phyloP scores from a whole-genome alignment of 1,139 yeast genomes.

The Candida sanyaensis region DNA sequence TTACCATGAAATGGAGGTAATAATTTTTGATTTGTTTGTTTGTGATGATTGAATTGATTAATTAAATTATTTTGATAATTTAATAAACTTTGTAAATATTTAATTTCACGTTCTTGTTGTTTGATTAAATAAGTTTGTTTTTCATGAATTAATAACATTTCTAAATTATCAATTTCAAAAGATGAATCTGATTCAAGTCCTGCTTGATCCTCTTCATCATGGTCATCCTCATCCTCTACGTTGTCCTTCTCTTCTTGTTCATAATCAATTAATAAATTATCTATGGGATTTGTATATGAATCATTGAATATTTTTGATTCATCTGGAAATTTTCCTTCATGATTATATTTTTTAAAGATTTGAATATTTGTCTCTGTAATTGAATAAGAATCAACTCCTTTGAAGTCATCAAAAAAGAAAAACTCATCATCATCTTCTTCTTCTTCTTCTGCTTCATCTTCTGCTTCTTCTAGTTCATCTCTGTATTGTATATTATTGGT shows the following conservation, averaged over 20 bases:
- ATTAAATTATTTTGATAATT: slow-evolving; percentile 5
- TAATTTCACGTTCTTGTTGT: slow-evolving; percentile 32
- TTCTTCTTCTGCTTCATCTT: not conserved
- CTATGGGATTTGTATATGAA: not conserved
- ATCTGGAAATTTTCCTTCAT: not conserved
- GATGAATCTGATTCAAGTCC: slow-evolving; percentile 3
- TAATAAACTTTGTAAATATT: slow-evolving; percentile 25
- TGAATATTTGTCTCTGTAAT: slow-evolving; percentile 24
- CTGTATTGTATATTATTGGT: not conserved
- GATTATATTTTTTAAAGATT: slow-evolving; percentile 11
- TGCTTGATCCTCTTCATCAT: slow-evolving; percentile 7
- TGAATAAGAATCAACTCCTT: not conserved
- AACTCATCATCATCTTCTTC: slow-evolving; percentile 1
- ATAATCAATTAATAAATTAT: slow-evolving; percentile 2
- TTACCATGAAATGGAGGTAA: slow-evolving; percentile 9
- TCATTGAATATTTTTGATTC: not conserved
- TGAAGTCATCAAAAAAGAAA: slow-evolving; percentile 6
- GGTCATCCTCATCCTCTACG: not conserved
- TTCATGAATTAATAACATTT: slow-evolving; percentile 27
- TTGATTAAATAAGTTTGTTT: slow-evolving; percentile 25
- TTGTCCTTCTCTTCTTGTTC: not conserved
- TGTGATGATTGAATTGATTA: slow-evolving; percentile 1
- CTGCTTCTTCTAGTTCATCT: not conserved
- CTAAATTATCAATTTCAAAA: slow-evolving; percentile 19
- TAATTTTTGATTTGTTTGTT: not conserved